phyloP scores from a whole-genome alignment of 2,329 filamentous ascomycete species.

The Ceratocystis albifundus region DNA sequence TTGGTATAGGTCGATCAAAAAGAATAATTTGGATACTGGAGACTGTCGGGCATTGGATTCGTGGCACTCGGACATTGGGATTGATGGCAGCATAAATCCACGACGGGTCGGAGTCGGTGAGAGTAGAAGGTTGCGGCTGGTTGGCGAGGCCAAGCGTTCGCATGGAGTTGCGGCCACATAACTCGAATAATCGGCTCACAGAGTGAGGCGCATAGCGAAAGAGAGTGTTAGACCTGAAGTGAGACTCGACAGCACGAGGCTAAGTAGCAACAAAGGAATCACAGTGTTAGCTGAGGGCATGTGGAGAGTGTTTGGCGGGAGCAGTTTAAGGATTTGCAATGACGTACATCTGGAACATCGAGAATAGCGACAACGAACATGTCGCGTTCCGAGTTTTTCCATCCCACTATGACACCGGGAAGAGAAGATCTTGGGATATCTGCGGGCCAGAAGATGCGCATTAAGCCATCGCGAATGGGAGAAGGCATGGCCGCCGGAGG shows the following conservation, averaged over 20 bases:
- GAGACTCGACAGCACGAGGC: conserved; percentile 74
- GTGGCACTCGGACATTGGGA: conserved; percentile 47
- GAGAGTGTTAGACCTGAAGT: conserved; percentile 70
- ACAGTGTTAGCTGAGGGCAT: background rate
- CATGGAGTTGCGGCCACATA: conserved; percentile 73
- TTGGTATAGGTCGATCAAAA: conserved; percentile 75
- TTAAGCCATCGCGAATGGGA: conserved; percentile 71
- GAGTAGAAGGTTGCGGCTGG: conserved; percentile 34
- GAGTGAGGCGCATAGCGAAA: conserved; percentile 73
- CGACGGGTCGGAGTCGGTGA: conserved; percentile 50
- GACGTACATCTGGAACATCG: conserved; percentile 74
- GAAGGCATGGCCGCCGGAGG: conserved; percentile 39
- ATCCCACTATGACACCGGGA: conserved; percentile 83
- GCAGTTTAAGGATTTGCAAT: background rate
- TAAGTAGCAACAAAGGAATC: conserved; percentile 29
- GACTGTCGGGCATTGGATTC: conserved; percentile 59
- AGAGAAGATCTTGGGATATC: conserved; percentile 61
- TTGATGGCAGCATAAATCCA: conserved; percentile 53
- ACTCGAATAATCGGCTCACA: conserved; percentile 64
- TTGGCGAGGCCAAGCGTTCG: conserved; percentile 81
- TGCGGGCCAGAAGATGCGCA: conserved; percentile 97
- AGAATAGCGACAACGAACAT: conserved; percentile 81
- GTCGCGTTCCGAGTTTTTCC: conserved; percentile 85
- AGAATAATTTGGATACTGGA: conserved; percentile 76
- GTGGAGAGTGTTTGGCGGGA: background rate